Base-by-base conservation (phyloP, 2,329 filamentous ascomycete genomes). In the Thielaviopsis euricoi region DNA sequence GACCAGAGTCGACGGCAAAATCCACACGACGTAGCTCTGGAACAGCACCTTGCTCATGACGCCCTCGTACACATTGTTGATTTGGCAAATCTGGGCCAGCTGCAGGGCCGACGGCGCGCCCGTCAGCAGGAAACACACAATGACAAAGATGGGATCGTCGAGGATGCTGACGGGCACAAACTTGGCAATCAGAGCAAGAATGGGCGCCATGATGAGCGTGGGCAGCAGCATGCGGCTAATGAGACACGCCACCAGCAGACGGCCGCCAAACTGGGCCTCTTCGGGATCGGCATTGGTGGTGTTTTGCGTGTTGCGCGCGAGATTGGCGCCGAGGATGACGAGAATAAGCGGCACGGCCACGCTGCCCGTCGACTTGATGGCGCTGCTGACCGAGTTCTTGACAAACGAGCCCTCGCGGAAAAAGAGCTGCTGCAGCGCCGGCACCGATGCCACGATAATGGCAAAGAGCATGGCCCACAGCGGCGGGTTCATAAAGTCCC, bases 401-500 rank as follows among this genome's bases (percentile, higher is more conserved):
- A 98, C 74, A 66, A 98, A 95, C 0, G 89, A 89, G 19, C 87
- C 91, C 43, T 89, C 82, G 56, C 83, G 77, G 71, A 97, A 98
- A 74, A 98, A 96, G 19, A 93, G 73, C 48, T 77, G 75, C 69
- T 98, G 91, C 7, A 98, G 78, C 1, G 74, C 67, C 0, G 93
- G 93, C 6, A 96, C 80, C 0, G 89, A 95, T 2, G 93, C 93
- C 6, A 98, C 87, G 55, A 95, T 72, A 52, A 97, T 84, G n/a
- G 93, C 88, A 46, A 83, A 75, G 37, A 97, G 74, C 93, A 98
- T 97, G 29, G 93, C 90, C 89, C 90, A 97, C 25, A 98, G 82
- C 0, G 93, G 93, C 49, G 93, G 91, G 71, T 97, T 97, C 91
- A 98, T 97, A 69, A 96, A 95, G 53, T 87, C 86, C 86, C 87